phyloP scores from a whole-genome alignment of 225 moss, liverwort and hornwort species.

The Straminergon stramineum region DNA sequence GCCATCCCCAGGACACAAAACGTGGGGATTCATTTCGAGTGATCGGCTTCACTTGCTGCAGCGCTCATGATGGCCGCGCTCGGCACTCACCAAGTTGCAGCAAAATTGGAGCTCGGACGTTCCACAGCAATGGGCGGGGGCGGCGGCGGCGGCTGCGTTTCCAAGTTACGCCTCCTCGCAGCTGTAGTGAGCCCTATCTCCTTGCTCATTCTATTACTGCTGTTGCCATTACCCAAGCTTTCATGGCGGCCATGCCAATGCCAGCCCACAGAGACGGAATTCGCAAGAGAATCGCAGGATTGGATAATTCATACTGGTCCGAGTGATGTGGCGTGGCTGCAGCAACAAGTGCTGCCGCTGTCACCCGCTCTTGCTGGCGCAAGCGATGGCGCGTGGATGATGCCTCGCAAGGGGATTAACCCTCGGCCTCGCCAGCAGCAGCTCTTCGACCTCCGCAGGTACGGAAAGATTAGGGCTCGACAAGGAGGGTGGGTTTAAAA shows the following conservation, averaged over 20 bases:
- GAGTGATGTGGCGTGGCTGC: conserved; percentile 31
- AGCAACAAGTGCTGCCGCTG: conserved; percentile 13
- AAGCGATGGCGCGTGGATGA: conserved; percentile 8
- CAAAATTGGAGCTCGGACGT: not conserved
- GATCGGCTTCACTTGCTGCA: not conserved
- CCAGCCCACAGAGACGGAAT: not conserved
- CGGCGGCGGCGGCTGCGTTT: not conserved
- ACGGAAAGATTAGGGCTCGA: not conserved
- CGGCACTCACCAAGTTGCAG: not conserved
- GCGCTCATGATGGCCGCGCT: not conserved
- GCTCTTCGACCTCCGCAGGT: conserved; percentile 45
- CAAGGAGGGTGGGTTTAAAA: not conserved
- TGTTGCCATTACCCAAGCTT: not conserved
- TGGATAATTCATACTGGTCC: not conserved
- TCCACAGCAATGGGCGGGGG: not conserved
- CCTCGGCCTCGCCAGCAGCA: conserved; percentile 47
- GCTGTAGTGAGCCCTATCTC: not conserved
- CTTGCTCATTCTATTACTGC: conserved; percentile 1
- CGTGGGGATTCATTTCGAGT: not conserved
- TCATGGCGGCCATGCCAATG: conserved; percentile 12
- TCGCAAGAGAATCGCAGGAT: not conserved
- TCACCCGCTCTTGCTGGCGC: not conserved
- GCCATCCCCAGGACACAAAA: too few relatives aligned
- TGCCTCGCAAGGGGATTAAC: conserved; percentile 42
- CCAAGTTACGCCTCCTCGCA: not conserved